These are phyloP conservation scores for Coemansia sp. DNA, from an alignment of 192 early-diverging fungal species.

Conservation along the genomic window DNA sequence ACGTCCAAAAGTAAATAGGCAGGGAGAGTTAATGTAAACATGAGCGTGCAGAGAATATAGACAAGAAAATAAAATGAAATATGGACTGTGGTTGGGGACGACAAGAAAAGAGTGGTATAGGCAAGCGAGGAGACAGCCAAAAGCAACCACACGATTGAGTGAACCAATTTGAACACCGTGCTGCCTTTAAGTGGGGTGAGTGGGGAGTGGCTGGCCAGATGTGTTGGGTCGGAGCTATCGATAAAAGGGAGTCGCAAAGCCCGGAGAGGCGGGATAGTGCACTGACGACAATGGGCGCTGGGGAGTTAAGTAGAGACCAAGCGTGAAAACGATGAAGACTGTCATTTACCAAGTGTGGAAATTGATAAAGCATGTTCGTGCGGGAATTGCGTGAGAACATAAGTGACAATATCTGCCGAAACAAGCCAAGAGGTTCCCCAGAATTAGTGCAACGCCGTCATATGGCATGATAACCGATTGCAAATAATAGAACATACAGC, in stretches of 20 bases:
- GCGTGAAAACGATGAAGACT: neutral
- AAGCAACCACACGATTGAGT: neutral
- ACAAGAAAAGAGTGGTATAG: neutral
- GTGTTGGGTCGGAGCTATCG: neutral
- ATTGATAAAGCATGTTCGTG: neutral
- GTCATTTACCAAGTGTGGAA: neutral
- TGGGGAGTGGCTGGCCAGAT: neutral
- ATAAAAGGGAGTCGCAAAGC: neutral
- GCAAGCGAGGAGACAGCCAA: conserved; percentile 2
- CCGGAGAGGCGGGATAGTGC: neutral
- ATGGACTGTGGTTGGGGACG: neutral
- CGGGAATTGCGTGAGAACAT: neutral
- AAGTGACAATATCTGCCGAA: neutral
- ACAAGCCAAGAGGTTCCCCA: neutral
- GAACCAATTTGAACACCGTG: neutral
- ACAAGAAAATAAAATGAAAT: neutral
- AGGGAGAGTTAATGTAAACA: conserved; percentile 20
- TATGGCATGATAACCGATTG: neutral
- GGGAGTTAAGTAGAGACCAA: neutral
- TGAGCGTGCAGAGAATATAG: conserved; percentile 7
- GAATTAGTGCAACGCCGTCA: neutral
- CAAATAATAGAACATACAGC: neutral
- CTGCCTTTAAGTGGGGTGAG: conserved; percentile 3
- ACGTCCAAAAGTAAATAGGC: conserved; percentile 16
- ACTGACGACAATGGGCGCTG: neutral